Evolutionary conservation across 768 basidiomycete genomes (phyloP).

Genomic region (Thelephora ganbajun): DNA sequence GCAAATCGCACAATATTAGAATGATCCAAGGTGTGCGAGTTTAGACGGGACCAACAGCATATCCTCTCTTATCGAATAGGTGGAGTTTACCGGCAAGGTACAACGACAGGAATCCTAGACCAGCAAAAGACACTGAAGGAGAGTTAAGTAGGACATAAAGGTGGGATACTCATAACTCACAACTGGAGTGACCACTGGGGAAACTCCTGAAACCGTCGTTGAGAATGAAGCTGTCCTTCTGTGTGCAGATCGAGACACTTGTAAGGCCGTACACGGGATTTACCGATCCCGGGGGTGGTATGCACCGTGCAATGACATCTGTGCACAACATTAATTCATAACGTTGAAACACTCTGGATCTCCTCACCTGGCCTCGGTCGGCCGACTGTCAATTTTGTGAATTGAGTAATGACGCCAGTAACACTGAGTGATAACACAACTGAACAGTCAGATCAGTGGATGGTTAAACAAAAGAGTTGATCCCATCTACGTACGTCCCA

Average conservation of each 20-base stretch:
- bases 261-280: constrained; percentile 67
- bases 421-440: constrained; percentile 64
- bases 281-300: constrained; percentile 44
- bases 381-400: constrained; percentile 78
- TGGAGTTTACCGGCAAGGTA: constrained; percentile 91
- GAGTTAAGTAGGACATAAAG: not conserved
- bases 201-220: constrained; percentile 87
- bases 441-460: constrained; percentile 13
- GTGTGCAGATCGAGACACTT: constrained; percentile 69
- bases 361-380: constrained; percentile 70
- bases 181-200: constrained; percentile 80
- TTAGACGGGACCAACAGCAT: constrained; percentile 32
- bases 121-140: constrained; percentile 77
- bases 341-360: not conserved
- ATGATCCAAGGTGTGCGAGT: not conserved
- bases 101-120: constrained; percentile 76
- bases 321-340: not conserved
- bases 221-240: constrained; percentile 39
- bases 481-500: constrained; percentile 24
- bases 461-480: not conserved
- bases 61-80: constrained; percentile 71
- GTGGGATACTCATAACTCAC: constrained; percentile 27
- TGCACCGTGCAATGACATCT: constrained; percentile 62
- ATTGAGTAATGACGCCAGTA: constrained; percentile 72
- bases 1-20: not conserved